Evolutionary conservation across 1,284 basidiomycete genomes (phyloP), one percentile per base, ranked within the genome.

Genomic region (Fomitiporia mediterranea): DNA sequence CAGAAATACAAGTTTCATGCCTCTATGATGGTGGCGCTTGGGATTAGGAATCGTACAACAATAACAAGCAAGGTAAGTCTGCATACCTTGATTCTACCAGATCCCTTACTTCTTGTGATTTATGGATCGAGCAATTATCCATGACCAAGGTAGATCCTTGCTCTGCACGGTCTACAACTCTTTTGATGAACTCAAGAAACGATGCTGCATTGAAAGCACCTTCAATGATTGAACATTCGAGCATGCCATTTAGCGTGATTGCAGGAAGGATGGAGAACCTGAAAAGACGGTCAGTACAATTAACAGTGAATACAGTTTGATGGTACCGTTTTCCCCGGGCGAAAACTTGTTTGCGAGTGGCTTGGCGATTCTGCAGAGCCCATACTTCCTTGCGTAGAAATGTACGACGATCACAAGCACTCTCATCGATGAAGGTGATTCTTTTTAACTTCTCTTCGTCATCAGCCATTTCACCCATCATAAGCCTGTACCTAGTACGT

Each of bases 361-460:
- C 68, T 11, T 64, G 61, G 3, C 52, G 38, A 2, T 69, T 68
- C 17, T 17, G 46, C 1, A 62, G 53, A 27, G 70, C 66, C 70
- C 70, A 72, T 7, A 62, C 71, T 53, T 47, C 62, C 15, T 48
- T 54, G 7, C 64, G 59, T 37, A 61, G 57, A 4, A 62, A 55
- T n/a, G 67, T 70, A 7, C 61, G 54, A 4, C 65, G 60, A 40
- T 71, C 66, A 50, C 62, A 64, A 13, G 65, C 54, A 55, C 64
- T 66, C 56, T 72, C 68, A 59, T 73, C 70, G 8, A 68, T 67
- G 57, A 72, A 73, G 3, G 72, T 66, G 2, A 71, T n/a, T 62
- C 30, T 73, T 70, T 0, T 67, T 51, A 0, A 67, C 51, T 0
- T 28, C 1, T 55, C 70, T 70, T n/a, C 56, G 21, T 0, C 48